Evolutionary conservation across 169 alveolate genomes (phyloP).

Genomic region (Plasmodium cynomolgi): DNA sequence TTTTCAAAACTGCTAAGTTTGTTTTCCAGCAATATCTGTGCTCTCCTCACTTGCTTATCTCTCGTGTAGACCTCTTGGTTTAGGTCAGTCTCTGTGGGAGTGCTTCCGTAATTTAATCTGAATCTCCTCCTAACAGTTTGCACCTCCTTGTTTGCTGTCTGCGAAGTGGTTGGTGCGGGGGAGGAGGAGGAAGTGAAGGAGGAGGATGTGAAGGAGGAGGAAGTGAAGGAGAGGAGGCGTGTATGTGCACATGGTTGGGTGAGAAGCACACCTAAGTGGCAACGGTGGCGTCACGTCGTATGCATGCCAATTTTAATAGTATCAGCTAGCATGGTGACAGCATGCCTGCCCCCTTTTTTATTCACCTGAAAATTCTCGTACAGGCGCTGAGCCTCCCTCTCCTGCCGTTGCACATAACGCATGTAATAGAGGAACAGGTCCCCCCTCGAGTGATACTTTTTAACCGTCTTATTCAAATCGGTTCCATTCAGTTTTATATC

Average conservation of each 20-base stretch:
- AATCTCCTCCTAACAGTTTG: constrained; percentile 35
- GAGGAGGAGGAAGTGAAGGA: background rate
- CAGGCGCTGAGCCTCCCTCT: background rate
- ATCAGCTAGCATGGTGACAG: no score
- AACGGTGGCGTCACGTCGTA: no score
- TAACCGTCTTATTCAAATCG: constrained; percentile 16
- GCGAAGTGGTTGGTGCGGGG: no score
- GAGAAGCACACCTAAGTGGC: no score
- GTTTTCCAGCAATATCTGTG: constrained; percentile 9
- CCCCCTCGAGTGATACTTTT: constrained; percentile 24
- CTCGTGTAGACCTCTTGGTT: constrained; percentile 11
- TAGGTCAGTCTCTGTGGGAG: background rate
- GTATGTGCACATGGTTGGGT: background rate
- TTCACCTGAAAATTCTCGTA: constrained; percentile 9
- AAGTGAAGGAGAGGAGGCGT: background rate
- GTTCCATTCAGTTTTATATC: background rate
- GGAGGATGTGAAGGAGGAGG: background rate
- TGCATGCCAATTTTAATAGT: no score
- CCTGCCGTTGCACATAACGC: constrained; percentile 6
- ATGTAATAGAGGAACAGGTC: constrained; percentile 18
- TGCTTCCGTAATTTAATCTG: constrained; percentile 13
- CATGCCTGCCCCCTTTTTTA: no score
- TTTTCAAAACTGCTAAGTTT: constrained; percentile 32
- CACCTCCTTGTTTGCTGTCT: constrained; percentile 23
- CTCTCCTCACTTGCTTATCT: background rate